A percentile compares a stretch with the other conserved stretches of the same genome.
These are phyloP conservation scores for Cupressus sempervirens DNA, from an alignment of 75 land plant genomes.

Conservation along the genomic window DNA sequence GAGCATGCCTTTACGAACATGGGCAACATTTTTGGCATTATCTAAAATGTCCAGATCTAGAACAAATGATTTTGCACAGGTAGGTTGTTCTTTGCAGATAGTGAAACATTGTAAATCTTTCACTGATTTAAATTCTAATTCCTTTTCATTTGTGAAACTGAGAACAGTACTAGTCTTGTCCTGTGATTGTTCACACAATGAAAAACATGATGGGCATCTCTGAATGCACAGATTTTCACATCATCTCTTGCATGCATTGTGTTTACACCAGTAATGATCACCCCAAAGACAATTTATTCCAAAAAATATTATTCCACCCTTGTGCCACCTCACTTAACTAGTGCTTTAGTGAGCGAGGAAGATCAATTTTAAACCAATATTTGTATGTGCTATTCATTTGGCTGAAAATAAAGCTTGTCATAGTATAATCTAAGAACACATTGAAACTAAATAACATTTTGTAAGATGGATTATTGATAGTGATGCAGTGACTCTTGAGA, in stretches of 20 bases:
- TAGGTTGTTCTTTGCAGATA: slow-evolving; percentile 22
- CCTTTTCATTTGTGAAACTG: slow-evolving; percentile 4
- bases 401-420: too few relatives aligned
- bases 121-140: background rate
- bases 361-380: too few relatives aligned
- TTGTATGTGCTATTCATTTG: too few relatives aligned
- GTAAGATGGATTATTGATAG: too few relatives aligned
- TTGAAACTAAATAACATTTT: too few relatives aligned
- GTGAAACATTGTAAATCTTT: background rate
- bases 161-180: background rate
- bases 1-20: slow-evolving; percentile 72
- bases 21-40: slow-evolving; percentile 64
- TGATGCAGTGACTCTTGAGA: too few relatives aligned
- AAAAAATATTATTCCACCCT: background rate
- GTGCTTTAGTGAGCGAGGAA: too few relatives aligned
- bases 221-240: background rate
- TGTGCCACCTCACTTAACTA: too few relatives aligned
- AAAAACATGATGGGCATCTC: background rate
- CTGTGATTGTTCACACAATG: background rate
- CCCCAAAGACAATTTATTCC: background rate
- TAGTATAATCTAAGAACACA: too few relatives aligned
- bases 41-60: slow-evolving; percentile 31
- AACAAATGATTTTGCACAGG: slow-evolving; percentile 54
- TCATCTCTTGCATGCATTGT: slow-evolving; percentile 6
- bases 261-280: background rate